Conservation (phyloP, 352 stramenopile species). For the Globisporangium camurandrum region DNA sequence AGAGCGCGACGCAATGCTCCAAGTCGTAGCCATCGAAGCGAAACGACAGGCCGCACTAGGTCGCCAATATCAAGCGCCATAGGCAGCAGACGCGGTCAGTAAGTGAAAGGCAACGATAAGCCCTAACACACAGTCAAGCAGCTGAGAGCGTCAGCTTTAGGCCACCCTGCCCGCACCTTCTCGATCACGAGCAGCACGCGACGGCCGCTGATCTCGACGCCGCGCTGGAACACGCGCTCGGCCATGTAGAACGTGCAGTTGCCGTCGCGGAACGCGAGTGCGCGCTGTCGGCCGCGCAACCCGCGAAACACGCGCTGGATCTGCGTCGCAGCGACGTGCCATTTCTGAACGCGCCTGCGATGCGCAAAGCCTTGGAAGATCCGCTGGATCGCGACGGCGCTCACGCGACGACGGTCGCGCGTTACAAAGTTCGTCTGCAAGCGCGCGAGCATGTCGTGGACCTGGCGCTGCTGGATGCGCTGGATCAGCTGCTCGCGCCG, state of each 20-base stretch:
- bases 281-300: conserved; percentile 38
- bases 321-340: conserved; percentile 19
- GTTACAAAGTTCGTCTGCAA: conserved; percentile 22
- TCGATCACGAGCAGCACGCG: conserved; percentile 53
- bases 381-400: conserved; percentile 41
- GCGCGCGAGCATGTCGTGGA: conserved; percentile 25
- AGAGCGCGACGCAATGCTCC: conserved; percentile 31
- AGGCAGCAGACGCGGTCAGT: not conserved
- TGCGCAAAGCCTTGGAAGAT: conserved; percentile 43
- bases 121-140: too few relatives aligned
- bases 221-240: conserved; percentile 55
- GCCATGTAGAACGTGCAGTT: conserved; percentile 67
- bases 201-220: conserved; percentile 32
- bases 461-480: conserved; percentile 41
- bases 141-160: too few relatives aligned
- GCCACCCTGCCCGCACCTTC: conserved; percentile 44
- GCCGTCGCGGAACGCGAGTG: conserved; percentile 51
- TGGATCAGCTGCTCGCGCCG: conserved; percentile 32
- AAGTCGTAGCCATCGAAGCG: conserved; percentile 52
- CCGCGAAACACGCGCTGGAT: conserved; percentile 59
- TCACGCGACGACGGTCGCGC: conserved; percentile 37
- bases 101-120: too few relatives aligned
- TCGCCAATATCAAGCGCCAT: not conserved
- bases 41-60: conserved; percentile 60
- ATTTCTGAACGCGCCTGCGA: conserved; percentile 22